Percentiles rank a stretch among this genome's conserved stretches.
Evolutionary conservation across 495 filamentous ascomycete species (phyloP).

Genomic region (Staphylotrichum tortipilum): DNA sequence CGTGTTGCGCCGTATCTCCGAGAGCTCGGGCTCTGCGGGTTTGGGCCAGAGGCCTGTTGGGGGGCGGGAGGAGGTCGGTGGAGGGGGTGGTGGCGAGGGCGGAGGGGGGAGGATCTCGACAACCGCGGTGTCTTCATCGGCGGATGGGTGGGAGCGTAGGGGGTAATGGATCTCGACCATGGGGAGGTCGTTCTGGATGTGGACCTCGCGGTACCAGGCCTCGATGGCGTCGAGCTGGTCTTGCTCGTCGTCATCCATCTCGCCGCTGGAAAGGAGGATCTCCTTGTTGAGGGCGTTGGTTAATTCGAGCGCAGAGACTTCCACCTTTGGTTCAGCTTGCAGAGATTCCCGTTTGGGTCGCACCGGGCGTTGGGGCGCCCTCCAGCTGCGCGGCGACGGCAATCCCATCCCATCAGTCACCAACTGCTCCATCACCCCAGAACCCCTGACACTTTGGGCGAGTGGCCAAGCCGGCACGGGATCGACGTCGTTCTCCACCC

Average conservation of each 20-base stretch:
- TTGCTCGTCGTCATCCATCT: slow-evolving; percentile 7
- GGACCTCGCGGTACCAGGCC: slow-evolving; percentile 25
- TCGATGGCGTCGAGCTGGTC: slow-evolving; percentile 25
- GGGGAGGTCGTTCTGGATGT: slow-evolving; percentile 10
- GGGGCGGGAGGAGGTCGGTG: not conserved
- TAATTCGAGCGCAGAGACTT: not conserved
- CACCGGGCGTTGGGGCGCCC: not conserved
- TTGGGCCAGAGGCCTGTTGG: not conserved
- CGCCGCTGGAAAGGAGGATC: slow-evolving; percentile 1
- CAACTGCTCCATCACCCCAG: not conserved
- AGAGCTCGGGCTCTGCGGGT: not conserved
- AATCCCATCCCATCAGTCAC: not conserved
- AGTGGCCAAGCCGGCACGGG: slow-evolving; percentile 14
- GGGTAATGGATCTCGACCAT: not conserved
- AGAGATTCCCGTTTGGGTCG: not conserved
- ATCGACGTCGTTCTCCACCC: slow-evolving; percentile 20
- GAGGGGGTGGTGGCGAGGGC: not conserved
- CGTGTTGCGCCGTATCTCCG: slow-evolving; percentile 16
- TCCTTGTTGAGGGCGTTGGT: slow-evolving; percentile 12
- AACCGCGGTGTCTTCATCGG: not conserved
- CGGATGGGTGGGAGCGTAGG: slow-evolving; percentile 4
- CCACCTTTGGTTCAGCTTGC: not conserved
- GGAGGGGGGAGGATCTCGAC: slow-evolving; percentile 1
- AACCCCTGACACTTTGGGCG: not conserved
- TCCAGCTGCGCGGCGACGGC: not conserved